Conservation (phyloP, 495 filamentous ascomycete genomes). For the Aspergillus conjunctus region DNA sequence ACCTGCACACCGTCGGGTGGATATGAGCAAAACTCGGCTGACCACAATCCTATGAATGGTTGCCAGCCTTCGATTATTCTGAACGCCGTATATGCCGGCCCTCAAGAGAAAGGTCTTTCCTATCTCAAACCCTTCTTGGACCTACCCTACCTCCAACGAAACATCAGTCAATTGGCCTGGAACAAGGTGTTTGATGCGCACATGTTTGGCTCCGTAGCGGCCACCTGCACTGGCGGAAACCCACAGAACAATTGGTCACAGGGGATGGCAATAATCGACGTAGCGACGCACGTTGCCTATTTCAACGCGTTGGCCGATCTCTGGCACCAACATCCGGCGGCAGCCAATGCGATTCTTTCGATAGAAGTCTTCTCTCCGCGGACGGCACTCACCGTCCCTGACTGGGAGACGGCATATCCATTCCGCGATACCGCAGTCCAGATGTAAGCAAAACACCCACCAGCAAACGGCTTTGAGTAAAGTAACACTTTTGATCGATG, state of each 20-base stretch:
- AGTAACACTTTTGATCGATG: too few relatives aligned
- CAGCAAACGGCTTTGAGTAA: too few relatives aligned
- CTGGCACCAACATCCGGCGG: neutral
- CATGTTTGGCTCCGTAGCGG: neutral
- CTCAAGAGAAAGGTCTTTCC: neutral
- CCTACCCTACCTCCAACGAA: neutral
- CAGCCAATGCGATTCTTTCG: neutral
- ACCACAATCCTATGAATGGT: neutral
- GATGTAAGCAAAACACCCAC: too few relatives aligned
- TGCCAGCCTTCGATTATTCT: neutral
- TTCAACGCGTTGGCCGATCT: neutral
- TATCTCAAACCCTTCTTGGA: neutral
- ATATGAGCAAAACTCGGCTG: neutral
- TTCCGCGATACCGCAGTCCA: neutral
- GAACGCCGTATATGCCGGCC: neutral
- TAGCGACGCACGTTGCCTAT: neutral
- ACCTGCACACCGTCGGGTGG: too few relatives aligned
- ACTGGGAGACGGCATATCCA: constrained; percentile 3
- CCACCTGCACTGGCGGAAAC: neutral
- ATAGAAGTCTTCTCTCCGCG: neutral
- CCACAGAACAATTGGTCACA: neutral
- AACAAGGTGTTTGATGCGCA: neutral
- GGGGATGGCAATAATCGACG: neutral
- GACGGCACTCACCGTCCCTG: neutral
- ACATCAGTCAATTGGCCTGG: neutral